A percentile compares a stretch with the other conserved stretches of the same genome.
phyloP scores from a whole-genome alignment of 306 rosid genomes.

The Heteromeles arbutifolia region DNA sequence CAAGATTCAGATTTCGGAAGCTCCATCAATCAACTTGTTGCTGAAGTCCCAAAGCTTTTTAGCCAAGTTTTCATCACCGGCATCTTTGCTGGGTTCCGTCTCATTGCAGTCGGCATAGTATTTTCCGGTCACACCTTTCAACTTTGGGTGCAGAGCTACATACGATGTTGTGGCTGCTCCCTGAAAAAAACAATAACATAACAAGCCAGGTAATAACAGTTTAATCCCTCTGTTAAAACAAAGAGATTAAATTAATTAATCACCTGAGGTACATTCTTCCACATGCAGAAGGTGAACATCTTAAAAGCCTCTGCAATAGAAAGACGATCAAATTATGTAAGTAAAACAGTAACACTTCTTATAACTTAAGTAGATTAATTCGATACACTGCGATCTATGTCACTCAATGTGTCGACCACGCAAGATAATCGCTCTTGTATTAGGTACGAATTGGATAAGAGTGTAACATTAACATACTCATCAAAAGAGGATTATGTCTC shows the following conservation, averaged over 20 bases:
- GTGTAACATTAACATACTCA: constrained; percentile 44
- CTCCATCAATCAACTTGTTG: constrained; percentile 45
- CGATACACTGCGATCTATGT: fast-evolving
- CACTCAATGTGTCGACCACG: neutral
- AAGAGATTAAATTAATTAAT: neutral
- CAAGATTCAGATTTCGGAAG: constrained; percentile 9
- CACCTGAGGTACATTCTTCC: constrained; percentile 92
- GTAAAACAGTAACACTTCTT: neutral
- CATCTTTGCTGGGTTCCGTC: constrained; percentile 46
- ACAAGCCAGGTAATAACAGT: neutral
- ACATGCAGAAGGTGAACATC: constrained; percentile 56
- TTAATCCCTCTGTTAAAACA: neutral
- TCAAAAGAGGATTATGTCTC: constrained; percentile 64
- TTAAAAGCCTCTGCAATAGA: constrained; percentile 41
- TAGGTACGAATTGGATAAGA: neutral
- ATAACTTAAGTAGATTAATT: neutral
- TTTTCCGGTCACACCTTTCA: constrained; percentile 70
- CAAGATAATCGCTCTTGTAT: neutral
- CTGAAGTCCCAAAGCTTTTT: constrained; percentile 78
- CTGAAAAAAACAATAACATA: constrained; percentile 14
- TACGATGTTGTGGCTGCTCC: constrained; percentile 90
- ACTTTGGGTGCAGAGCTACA: constrained; percentile 67
- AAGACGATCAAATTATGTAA: neutral
- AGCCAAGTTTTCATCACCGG: constrained; percentile 41
- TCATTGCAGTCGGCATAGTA: constrained; percentile 79